Evolutionary conservation across 805 yeast genomes (phyloP), one percentile per base, ranked within the genome.

Genomic region (Aciculoconidium aculeatum): DNA sequence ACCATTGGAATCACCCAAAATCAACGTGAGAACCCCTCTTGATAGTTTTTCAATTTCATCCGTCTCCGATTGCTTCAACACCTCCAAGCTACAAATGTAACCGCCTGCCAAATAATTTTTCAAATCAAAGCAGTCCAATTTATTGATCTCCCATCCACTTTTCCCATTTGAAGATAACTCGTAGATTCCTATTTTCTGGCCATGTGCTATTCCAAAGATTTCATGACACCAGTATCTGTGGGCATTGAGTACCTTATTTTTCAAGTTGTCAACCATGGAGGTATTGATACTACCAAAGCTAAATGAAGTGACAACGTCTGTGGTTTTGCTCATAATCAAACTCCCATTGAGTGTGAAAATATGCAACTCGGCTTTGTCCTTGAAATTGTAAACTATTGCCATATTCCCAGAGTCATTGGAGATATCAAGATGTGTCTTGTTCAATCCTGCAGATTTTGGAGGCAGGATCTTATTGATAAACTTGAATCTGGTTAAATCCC

Each of bases 401-500:
- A 80, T 63, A 25, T 61, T 56, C 0, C 86, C 88, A 1, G 73
- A 22, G 12, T 27, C 23, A 11, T 23, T 24, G 11, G 23, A 23
- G 3, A 18, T 23, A 9, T 17, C 15, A 14, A 23, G 16, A n/a
- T 21, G 17, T 10, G 23, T 15, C 11, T 14, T 14, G 9, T 30
- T 15, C 14, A 11, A 9, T 10, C 8, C 16, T 25, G 24, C 9
- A 49, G 39, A 26, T 49, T 28, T 23, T 4, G 41, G 24, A 4
- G 45, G 35, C 3, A 20, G 46, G 5, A 63, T 37, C 26, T 45
- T 46, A 32, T 83, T 53, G 3, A 81, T 67, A 23, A 68, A 64
- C 29, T 66, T 66, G 29, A 61, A 62, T 17, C 77, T 48, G 2
- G 75, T 65, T 21, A 75, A 40, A 42, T 84, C 85, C 90, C 94